phyloP scores from a whole-genome alignment of 1,139 yeast species.

The Kodamaea arcana region DNA sequence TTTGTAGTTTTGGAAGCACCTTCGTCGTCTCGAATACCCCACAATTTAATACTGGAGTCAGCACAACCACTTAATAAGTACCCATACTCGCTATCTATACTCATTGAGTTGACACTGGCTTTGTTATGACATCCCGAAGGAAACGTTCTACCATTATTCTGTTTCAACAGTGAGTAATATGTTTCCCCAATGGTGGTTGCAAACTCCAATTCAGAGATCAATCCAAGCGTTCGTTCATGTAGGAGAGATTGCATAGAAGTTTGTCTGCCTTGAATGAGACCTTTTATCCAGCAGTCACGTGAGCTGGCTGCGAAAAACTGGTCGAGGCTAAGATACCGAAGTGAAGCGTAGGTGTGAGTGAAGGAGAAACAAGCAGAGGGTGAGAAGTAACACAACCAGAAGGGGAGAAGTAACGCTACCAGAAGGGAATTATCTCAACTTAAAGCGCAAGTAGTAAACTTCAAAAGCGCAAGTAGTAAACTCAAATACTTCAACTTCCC shows the following conservation, averaged over 20 bases:
- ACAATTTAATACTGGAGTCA: conserved; percentile 65
- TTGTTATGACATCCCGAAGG: conserved; percentile 36
- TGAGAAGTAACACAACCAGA: too few relatives aligned
- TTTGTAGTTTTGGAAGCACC: conserved; percentile 10
- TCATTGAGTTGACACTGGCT: conserved; percentile 61
- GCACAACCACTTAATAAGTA: conserved; percentile 71
- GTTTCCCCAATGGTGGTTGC: conserved; percentile 40
- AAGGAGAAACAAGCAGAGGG: too few relatives aligned
- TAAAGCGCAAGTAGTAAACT: too few relatives aligned
- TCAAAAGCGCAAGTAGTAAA: too few relatives aligned
- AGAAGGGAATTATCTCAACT: too few relatives aligned
- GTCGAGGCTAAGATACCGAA: too few relatives aligned
- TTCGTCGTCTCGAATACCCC: conserved; percentile 43
- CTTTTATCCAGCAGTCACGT: too few relatives aligned
- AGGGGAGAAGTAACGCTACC: too few relatives aligned
- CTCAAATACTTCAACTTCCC: too few relatives aligned
- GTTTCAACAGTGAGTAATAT: conserved; percentile 28
- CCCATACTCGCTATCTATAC: conserved; percentile 54
- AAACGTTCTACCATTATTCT: conserved; percentile 28
- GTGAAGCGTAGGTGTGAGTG: too few relatives aligned
- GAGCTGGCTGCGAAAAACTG: too few relatives aligned
- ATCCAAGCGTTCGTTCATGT: conserved; percentile 30
- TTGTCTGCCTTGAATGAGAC: too few relatives aligned
- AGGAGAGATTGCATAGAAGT: conserved; percentile 38
- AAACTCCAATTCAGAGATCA: conserved; percentile 30